Evolutionary conservation across 2,329 filamentous ascomycete species (phyloP).

Genomic region (Penicillium corylophilum): DNA sequence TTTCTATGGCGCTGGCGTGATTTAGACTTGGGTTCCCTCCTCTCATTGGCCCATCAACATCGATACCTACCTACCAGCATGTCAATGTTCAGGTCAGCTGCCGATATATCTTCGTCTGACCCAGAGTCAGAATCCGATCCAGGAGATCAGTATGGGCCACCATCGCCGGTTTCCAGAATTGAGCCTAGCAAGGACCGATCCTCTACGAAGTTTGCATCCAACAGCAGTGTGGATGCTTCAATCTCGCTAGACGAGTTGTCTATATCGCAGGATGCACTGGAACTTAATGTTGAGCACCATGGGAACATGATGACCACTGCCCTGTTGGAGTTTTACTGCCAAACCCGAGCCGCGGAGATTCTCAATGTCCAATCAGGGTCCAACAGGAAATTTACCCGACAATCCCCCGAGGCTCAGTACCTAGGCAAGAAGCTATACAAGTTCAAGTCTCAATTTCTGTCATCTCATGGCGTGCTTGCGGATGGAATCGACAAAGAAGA

Average conservation of each 20-base stretch:
- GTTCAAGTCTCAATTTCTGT: conserved; percentile 44
- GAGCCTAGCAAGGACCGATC: conserved; percentile 1
- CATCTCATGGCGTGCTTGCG: conserved; percentile 42
- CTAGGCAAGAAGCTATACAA: conserved; percentile 44
- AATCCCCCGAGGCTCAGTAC: conserved; percentile 44
- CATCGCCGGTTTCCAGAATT: conserved; percentile 6
- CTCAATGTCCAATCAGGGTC: conserved; percentile 42
- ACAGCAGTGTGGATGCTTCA: conserved; percentile 15
- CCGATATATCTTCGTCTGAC: conserved; percentile 40
- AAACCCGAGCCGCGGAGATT: conserved; percentile 45
- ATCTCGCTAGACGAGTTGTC: conserved; percentile 21
- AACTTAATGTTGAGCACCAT: conserved; percentile 38
- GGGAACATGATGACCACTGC: conserved; percentile 45
- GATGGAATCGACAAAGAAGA: conserved; percentile 42
- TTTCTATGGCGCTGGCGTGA: background rate
- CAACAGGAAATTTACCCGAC: conserved; percentile 36
- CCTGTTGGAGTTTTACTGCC: conserved; percentile 47
- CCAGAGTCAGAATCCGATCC: conserved; percentile 29
- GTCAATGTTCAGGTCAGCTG: conserved; percentile 43
- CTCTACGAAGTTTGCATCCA: conserved; percentile 1
- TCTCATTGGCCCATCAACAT: background rate
- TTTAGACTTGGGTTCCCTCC: background rate
- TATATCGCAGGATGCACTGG: conserved; percentile 25
- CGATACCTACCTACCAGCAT: conserved; percentile 22
- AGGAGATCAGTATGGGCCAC: conserved; percentile 7